Evolutionary conservation across 164 flowering plant genomes (phyloP).

Genomic region (Pachysandra terminalis): DNA sequence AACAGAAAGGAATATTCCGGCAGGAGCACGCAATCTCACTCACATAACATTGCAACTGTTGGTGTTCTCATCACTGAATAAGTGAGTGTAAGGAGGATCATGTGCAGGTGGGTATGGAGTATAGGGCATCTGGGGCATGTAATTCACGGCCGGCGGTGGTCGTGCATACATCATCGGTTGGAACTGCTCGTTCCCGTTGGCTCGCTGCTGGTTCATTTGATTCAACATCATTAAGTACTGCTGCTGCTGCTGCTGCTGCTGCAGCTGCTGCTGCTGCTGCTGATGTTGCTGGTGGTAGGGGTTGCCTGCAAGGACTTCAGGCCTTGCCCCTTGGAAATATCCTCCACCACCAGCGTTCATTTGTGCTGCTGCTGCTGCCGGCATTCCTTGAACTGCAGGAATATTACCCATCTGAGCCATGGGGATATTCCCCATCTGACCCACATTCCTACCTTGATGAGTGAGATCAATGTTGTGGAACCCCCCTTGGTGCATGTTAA

Average conservation of each 20-base stretch:
- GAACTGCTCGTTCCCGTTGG: conserved; percentile 60
- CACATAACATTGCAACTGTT: conserved; percentile 87
- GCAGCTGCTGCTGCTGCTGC: too few species aligned
- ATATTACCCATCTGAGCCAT: conserved; percentile 49
- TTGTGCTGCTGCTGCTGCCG: conserved; percentile 48
- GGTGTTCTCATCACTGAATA: conserved; percentile 88
- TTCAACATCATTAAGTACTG: conserved; percentile 56
- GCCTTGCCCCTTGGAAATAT: conserved; percentile 54
- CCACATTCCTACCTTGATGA: conserved; percentile 18
- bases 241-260: conserved; percentile 21
- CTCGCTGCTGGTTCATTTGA: conserved; percentile 83
- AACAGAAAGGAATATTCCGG: neutral
- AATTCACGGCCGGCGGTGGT: conserved; percentile 73
- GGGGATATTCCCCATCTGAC: conserved; percentile 26
- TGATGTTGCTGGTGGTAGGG: too few species aligned
- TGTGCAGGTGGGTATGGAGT: neutral
- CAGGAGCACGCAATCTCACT: too few species aligned
- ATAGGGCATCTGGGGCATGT: conserved; percentile 42
- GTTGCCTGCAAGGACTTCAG: conserved; percentile 51
- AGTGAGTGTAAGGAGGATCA: conserved; percentile 45
- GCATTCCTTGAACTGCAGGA: conserved; percentile 75
- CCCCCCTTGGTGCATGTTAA: conserved; percentile 33
- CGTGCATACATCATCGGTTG: conserved; percentile 91
- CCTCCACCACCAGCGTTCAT: conserved; percentile 36
- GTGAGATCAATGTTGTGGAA: conserved; percentile 36